These are phyloP conservation scores for Cryptosporidium parvum DNA, from an alignment of 169 alveolate genomes.

Conservation along the genomic window DNA sequence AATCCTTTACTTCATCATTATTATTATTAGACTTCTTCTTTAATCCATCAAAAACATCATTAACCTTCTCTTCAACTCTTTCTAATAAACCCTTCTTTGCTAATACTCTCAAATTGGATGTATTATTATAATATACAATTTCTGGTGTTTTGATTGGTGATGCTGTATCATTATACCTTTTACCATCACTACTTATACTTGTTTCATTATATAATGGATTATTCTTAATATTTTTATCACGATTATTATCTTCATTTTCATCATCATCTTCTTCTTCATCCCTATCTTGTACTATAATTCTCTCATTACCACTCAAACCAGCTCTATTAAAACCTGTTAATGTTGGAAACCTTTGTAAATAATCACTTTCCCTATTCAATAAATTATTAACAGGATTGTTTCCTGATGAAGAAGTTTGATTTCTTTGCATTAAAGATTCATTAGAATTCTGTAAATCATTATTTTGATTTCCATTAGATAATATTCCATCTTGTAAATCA, in stretches of 20 bases:
- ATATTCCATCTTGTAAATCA: neutral
- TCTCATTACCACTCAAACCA: neutral
- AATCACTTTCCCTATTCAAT: neutral
- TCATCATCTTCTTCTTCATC: neutral
- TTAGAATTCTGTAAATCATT: neutral
- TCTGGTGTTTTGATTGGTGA: neutral
- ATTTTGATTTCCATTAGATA: neutral
- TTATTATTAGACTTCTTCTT: neutral
- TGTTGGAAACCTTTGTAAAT: constrained; percentile 1
- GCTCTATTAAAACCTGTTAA: neutral
- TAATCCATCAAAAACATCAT: constrained; percentile 39
- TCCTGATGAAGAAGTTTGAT: neutral
- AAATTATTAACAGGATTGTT: no score
- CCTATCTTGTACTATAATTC: neutral
- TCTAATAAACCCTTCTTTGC: constrained; percentile 45
- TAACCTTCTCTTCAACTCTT: constrained; percentile 27
- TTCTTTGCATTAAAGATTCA: no score
- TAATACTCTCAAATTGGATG: constrained; percentile 31
- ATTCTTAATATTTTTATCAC: neutral
- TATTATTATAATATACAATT: neutral
- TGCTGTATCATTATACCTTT: neutral
- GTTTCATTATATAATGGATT: neutral
- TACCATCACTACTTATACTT: neutral
- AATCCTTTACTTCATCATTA: neutral
- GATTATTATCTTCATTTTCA: neutral